Evolutionary conservation across 176 grass and related monocot species (phyloP).

Genomic region (Eragrostis nindensis): DNA sequence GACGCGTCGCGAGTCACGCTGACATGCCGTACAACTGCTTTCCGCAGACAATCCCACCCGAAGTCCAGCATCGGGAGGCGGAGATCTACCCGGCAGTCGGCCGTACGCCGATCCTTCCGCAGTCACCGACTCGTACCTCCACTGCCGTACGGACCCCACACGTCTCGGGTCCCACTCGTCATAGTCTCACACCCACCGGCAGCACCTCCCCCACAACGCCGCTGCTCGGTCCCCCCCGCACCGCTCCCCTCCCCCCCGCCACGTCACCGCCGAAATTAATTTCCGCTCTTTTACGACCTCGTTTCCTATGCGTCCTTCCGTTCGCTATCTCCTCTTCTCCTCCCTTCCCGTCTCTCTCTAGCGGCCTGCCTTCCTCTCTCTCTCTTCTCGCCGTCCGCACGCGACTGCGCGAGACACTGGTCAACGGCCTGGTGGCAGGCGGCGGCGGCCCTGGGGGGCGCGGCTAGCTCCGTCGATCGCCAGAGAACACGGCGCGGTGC

Average conservation of each 20-base stretch:
- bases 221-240: conserved; percentile 16
- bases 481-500: neutral
- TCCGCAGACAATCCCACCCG: conserved; percentile 46
- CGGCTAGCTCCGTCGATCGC: conserved; percentile 14
- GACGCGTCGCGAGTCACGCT: neutral
- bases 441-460: neutral
- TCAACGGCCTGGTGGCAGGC: conserved; percentile 32
- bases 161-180: neutral
- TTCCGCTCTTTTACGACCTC: conserved; percentile 43
- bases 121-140: neutral
- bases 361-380: neutral
- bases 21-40: conserved; percentile 12
- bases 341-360: neutral
- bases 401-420: conserved; percentile 39
- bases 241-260: conserved; percentile 42
- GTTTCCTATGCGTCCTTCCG: conserved; percentile 53
- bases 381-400: conserved; percentile 11
- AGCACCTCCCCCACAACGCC: conserved; percentile 27
- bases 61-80: conserved; percentile 56
- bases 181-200: neutral
- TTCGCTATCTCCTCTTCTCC: conserved; percentile 51
- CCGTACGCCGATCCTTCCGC: conserved; percentile 8
- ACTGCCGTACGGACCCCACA: neutral
- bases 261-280: conserved; percentile 66
- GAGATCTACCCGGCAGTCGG: conserved; percentile 49